Percentiles rank a stretch among this genome's conserved stretches.
phyloP scores from a whole-genome alignment of 495 filamentous ascomycete genomes.

The Hypoxylon cercidicola region DNA sequence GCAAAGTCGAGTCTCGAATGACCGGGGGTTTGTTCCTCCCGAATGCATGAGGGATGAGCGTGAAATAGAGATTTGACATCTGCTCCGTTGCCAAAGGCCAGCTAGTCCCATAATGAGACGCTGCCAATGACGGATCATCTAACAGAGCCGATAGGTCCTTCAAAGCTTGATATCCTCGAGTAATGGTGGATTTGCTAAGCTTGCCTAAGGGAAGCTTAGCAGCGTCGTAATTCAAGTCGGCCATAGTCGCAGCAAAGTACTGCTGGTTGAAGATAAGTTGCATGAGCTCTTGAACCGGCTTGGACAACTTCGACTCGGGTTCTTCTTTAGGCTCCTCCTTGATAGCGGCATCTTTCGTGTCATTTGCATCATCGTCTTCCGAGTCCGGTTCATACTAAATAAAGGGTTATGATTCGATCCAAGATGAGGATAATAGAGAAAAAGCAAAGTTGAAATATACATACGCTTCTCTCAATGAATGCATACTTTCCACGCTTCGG shows the following conservation, averaged over 20 bases:
- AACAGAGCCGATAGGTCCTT: slow-evolving; percentile 77
- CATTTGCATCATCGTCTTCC: slow-evolving; percentile 62
- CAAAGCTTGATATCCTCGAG: slow-evolving; percentile 73
- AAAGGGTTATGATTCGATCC: too few relatives aligned
- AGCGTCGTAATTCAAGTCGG: slow-evolving; percentile 76
- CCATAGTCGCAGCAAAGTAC: slow-evolving; percentile 72
- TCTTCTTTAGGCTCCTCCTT: slow-evolving; percentile 50
- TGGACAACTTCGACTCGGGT: slow-evolving; percentile 64
- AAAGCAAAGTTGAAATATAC: slow-evolving; percentile 4
- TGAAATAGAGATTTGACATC: slow-evolving; percentile 80
- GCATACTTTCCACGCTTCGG: slow-evolving; percentile 77
- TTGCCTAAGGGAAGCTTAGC: slow-evolving; percentile 85
- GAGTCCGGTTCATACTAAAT: slow-evolving; percentile 67
- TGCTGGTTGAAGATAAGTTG: slow-evolving; percentile 83
- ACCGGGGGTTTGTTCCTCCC: slow-evolving; percentile 76
- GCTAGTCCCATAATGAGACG: slow-evolving; percentile 55
- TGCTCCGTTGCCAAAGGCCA: slow-evolving; percentile 59
- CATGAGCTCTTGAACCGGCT: slow-evolving; percentile 73
- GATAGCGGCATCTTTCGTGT: slow-evolving; percentile 15
- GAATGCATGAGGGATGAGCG: slow-evolving; percentile 83
- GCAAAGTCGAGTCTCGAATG: slow-evolving; percentile 60
- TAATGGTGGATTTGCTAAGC: slow-evolving; percentile 78
- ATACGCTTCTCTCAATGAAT: slow-evolving; percentile 70
- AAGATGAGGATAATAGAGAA: neutral
- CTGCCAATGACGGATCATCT: slow-evolving; percentile 57